Percentiles rank a stretch among this genome's conserved stretches.
phyloP scores from a whole-genome alignment of 176 grass and related monocot species.

The Eragrostis nindensis region DNA sequence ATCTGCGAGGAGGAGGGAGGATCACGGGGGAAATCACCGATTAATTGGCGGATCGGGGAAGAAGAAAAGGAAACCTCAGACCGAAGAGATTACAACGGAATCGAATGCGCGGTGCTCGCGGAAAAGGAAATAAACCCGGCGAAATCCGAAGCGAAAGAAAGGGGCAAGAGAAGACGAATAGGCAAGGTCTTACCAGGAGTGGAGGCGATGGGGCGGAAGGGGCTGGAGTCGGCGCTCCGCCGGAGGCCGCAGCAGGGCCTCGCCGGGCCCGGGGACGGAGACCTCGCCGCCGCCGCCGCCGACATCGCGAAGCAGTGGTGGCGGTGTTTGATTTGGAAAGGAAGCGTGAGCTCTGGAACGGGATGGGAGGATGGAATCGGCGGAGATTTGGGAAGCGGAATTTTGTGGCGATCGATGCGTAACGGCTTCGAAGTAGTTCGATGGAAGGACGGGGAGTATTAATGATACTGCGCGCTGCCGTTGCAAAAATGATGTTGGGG shows the following conservation, averaged over 20 bases:
- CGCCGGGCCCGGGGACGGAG: slow-evolving; percentile 40
- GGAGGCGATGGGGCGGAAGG: slow-evolving; percentile 20
- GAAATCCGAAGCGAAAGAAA: too few relatives aligned
- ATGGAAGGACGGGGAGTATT: background rate
- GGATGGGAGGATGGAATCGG: background rate
- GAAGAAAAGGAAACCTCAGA: background rate
- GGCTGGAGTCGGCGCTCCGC: slow-evolving; percentile 58
- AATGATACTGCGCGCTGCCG: too few relatives aligned
- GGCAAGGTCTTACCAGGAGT: slow-evolving; percentile 24
- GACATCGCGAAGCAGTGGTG: slow-evolving; percentile 26
- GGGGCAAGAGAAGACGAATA: slow-evolving; percentile 13
- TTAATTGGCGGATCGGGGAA: background rate
- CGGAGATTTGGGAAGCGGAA: background rate
- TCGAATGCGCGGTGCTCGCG: too few relatives aligned
- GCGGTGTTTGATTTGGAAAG: background rate
- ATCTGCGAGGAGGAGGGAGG: slow-evolving; percentile 42
- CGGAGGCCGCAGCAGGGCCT: slow-evolving; percentile 38
- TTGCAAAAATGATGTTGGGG: too few relatives aligned
- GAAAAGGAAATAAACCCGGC: background rate
- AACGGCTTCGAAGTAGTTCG: slow-evolving; percentile 38
- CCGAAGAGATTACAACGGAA: background rate
- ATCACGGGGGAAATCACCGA: background rate
- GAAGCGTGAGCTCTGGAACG: background rate
- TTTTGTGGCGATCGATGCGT: background rate
- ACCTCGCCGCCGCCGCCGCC: slow-evolving; percentile 41